Conservation (phyloP, 768 basidiomycete genomes). For the Mycena chlorophos region DNA sequence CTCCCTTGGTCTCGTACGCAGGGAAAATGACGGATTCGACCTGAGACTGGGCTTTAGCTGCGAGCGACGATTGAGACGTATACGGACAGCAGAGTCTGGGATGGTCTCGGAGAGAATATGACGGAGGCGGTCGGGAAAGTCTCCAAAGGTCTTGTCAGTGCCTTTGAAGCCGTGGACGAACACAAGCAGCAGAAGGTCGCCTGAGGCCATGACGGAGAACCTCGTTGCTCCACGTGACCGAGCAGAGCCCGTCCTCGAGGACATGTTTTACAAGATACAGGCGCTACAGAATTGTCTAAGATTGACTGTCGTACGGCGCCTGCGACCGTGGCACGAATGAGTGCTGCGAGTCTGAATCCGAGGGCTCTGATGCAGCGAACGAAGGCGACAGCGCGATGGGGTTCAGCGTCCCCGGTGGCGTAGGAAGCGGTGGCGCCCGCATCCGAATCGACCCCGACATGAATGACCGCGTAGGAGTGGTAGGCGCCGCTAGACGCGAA, state of each 20-base stretch:
- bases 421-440: background rate
- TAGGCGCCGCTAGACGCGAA: background rate
- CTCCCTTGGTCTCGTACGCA: constrained; percentile 92
- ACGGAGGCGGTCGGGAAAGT: constrained; percentile 77
- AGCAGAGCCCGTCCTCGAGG: background rate
- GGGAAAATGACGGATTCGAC: constrained; percentile 86
- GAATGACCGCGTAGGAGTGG: constrained; percentile 1
- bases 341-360: no score
- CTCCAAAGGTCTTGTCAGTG: constrained; percentile 67
- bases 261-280: background rate
- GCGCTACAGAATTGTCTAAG: no score
- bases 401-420: background rate
- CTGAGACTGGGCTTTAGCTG: constrained; percentile 24
- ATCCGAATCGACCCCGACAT: constrained; percentile 12
- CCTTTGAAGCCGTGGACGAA: constrained; percentile 73
- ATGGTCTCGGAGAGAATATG: constrained; percentile 74
- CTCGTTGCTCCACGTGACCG: background rate
- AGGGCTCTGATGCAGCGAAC: background rate
- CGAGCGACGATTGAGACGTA: no score
- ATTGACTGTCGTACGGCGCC: no score
- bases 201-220: constrained; percentile 28
- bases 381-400: background rate
- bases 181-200: constrained; percentile 58
- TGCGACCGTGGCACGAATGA: no score
- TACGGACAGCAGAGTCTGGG: constrained; percentile 28